These are phyloP conservation scores for Carpinus viminea DNA, from an alignment of 306 rosid species.

Conservation along the genomic window DNA sequence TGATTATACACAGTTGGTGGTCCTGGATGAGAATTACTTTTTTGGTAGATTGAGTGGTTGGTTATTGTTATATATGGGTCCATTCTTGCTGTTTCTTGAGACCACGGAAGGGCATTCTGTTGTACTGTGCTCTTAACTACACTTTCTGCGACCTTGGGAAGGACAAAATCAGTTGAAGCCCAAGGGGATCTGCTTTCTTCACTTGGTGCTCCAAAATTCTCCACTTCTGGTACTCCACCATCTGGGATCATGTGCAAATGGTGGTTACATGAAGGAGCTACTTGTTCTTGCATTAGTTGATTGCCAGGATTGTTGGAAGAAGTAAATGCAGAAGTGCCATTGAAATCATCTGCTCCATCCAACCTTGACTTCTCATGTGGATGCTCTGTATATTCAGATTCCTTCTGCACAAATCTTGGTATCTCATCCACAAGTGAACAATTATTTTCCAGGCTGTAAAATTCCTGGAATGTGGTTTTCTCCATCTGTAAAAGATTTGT, in stretches of 20 bases:
- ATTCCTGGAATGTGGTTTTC: conserved; percentile 51
- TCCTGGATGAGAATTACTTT: conserved; percentile 33
- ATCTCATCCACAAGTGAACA: conserved; percentile 41
- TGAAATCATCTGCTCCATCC: conserved; percentile 34
- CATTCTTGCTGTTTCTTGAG: conserved; percentile 37
- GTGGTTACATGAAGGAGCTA: conserved; percentile 42
- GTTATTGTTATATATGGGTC: conserved; percentile 39
- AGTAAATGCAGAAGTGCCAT: conserved; percentile 37
- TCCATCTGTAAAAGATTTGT: conserved; percentile 38
- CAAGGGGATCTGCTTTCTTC: conserved; percentile 52
- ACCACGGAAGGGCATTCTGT: conserved; percentile 33
- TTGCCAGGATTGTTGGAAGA: conserved; percentile 42
- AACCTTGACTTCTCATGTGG: conserved; percentile 35
- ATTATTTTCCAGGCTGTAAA: conserved; percentile 45
- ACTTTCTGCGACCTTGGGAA: conserved; percentile 30
- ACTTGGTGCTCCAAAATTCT: conserved; percentile 49
- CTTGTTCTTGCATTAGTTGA: conserved; percentile 37
- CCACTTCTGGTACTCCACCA: conserved; percentile 34
- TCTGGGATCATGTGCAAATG: conserved; percentile 26
- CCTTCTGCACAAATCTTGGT: conserved; percentile 38
- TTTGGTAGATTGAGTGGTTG: conserved; percentile 35
- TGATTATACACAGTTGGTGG: conserved; percentile 29
- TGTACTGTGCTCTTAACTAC: conserved; percentile 29
- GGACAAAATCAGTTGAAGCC: conserved; percentile 42
- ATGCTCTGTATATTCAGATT: conserved; percentile 21